phyloP scores from a whole-genome alignment of 2,329 filamentous ascomycete species.

The Huntiella decipiens region DNA sequence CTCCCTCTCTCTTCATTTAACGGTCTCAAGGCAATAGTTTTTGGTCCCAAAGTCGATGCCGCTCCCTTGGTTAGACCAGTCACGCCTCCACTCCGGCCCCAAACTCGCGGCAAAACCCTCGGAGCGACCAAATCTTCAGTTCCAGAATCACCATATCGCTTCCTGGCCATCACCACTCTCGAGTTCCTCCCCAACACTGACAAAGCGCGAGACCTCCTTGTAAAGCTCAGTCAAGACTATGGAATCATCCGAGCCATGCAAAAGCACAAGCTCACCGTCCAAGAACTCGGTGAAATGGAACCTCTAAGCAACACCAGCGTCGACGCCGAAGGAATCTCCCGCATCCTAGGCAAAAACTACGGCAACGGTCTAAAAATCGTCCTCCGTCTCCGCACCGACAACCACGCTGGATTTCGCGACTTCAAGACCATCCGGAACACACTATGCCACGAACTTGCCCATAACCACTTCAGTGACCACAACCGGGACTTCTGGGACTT shows the following conservation, averaged over 20 bases:
- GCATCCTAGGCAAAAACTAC: constrained; percentile 70
- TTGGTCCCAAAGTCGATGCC: not conserved
- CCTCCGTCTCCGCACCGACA: constrained; percentile 75
- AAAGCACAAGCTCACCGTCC: constrained; percentile 68
- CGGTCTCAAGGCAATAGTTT: not conserved
- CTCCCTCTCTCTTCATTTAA: not conserved
- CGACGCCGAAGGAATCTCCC: constrained; percentile 50
- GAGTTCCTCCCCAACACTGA: constrained; percentile 58
- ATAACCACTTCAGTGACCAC: constrained; percentile 74
- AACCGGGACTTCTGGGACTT: constrained; percentile 80
- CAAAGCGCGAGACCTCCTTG: constrained; percentile 50
- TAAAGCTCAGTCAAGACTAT: constrained; percentile 60
- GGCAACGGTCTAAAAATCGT: constrained; percentile 84
- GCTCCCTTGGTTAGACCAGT: no score
- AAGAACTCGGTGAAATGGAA: constrained; percentile 87
- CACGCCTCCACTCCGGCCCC: not conserved
- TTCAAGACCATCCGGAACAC: constrained; percentile 84
- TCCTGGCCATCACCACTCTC: constrained; percentile 58
- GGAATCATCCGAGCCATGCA: constrained; percentile 74
- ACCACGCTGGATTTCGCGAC: constrained; percentile 81
- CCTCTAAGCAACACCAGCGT: constrained; percentile 56
- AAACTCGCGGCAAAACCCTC: not conserved
- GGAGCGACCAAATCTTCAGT: constrained; percentile 18
- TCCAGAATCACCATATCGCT: constrained; percentile 48
- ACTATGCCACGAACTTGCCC: constrained; percentile 83